Percentiles rank a stretch among this genome's conserved stretches.
Conservation (phyloP, 768 basidiomycete genomes). For the Boletellus ananiceps region DNA sequence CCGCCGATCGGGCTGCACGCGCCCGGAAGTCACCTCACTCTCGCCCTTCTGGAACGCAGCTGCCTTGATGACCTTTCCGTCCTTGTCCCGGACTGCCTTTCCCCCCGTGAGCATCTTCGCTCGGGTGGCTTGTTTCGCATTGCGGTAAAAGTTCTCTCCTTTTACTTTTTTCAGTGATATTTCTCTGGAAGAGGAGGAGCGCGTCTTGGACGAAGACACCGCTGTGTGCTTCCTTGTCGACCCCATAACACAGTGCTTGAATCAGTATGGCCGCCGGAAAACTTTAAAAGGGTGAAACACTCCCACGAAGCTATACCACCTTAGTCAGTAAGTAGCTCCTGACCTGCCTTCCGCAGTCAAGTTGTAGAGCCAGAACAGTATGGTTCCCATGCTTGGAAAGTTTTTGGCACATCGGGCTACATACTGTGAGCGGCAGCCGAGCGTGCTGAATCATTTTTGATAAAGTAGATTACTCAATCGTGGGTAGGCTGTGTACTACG, state of each 20-base stretch:
- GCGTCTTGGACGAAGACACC: conserved; percentile 29
- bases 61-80: conserved; percentile 89
- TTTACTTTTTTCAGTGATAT: conserved; percentile 66
- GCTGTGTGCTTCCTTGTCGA: conserved; percentile 29
- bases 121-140: conserved; percentile 81
- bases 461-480: not conserved
- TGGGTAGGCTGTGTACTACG: no score
- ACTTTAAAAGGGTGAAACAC: not conserved
- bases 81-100: conserved; percentile 83
- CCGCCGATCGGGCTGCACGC: conserved; percentile 90
- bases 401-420: no score
- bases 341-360: not conserved
- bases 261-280: no score
- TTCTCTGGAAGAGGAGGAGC: conserved; percentile 45
- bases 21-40: conserved; percentile 81
- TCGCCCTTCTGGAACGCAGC: conserved; percentile 97
- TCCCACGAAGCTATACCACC: conserved; percentile 9
- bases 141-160: conserved; percentile 97
- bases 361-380: no score
- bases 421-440: not conserved
- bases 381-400: no score
- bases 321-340: not conserved
- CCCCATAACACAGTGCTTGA: conserved; percentile 18
- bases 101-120: conserved; percentile 93
- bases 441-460: not conserved